These are phyloP conservation scores for Russula virescens DNA, from an alignment of 768 basidiomycete species.

Conservation along the genomic window DNA sequence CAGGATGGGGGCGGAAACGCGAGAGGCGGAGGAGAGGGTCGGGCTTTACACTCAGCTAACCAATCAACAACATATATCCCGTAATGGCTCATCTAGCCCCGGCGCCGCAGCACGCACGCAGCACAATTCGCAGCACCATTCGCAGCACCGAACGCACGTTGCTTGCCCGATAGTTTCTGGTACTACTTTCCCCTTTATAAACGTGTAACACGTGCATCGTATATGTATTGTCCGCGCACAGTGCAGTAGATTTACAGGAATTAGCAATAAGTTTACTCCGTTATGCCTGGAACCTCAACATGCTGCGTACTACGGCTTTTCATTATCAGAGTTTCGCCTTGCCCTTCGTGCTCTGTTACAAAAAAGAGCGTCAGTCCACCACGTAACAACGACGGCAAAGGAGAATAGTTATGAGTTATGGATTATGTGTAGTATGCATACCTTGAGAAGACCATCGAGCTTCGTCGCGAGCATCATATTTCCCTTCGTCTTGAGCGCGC, in stretches of 20 bases:
- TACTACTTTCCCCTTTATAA: no score
- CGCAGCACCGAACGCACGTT: background rate
- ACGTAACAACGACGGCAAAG: no score
- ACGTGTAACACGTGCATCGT: no score
- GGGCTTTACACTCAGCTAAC: background rate
- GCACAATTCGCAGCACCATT: background rate
- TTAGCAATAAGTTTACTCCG: background rate
- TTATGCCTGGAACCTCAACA: no score
- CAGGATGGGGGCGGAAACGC: background rate
- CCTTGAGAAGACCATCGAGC: slow-evolving; percentile 78
- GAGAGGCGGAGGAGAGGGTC: background rate
- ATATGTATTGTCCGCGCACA: no score
- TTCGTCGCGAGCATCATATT: slow-evolving; percentile 95
- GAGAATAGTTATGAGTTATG: background rate
- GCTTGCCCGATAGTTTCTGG: background rate
- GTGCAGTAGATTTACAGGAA: background rate
- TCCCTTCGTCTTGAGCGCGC: slow-evolving; percentile 86
- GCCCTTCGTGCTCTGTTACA: slow-evolving; percentile 15
- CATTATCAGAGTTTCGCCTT: slow-evolving; percentile 23
- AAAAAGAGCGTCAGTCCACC: background rate
- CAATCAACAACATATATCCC: background rate
- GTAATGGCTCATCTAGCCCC: no score
- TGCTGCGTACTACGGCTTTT: no score
- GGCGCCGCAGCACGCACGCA: no score
- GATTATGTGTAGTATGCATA: slow-evolving; percentile 30